Evolutionary conservation across 305 asterid species (phyloP), one percentile per base, ranked within the genome.

Genomic region (Fraxinus sp.): DNA sequence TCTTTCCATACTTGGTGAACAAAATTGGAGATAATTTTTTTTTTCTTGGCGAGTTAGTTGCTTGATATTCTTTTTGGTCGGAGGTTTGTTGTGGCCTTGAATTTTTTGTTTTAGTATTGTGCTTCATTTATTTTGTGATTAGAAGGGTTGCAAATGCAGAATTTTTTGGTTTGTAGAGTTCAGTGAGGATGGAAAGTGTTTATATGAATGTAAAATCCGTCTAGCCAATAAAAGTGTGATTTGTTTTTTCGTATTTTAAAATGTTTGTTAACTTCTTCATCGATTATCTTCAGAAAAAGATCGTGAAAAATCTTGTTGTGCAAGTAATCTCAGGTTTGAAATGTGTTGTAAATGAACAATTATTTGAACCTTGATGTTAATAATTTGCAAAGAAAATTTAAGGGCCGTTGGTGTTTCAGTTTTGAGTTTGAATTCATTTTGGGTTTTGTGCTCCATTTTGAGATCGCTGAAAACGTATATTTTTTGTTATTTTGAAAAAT

Each of bases 51-150:
- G 89, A 89, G 86, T 79, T 80, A 86, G 84, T 83, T 85, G 33
- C 78, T 80, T 85, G 83, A 75, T 83, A 89, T 90, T 92, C 89
- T 87, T 92, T 90, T 85, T 85, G 85, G 86, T 82, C 84, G 68
- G 28, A 55, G 22, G 24, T 55, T 55, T 55, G 24, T 5, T n/a
- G 64, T n/a, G 64, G 64, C 64, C 64, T 55, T 16, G 64, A 18
- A 55, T 13, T 55, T 55, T 55, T n/a, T 52, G 64, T 16, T 52
- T 52, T n/a, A 52, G 22, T 52, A 52, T 52, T 5, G 24, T 57
- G 68, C 68, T 57, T 57, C 68, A 57, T 57, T 57, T 57, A 18
- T 57, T 57, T 57, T 57, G 28, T 57, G 68, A 18, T 57, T 57
- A 57, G 68, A 8, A 57, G 68, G 26, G 11, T 57, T 57, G 68